Base-by-base conservation (phyloP, 352 stramenopile species). In the Pilasporangium apinafurcum region DNA sequence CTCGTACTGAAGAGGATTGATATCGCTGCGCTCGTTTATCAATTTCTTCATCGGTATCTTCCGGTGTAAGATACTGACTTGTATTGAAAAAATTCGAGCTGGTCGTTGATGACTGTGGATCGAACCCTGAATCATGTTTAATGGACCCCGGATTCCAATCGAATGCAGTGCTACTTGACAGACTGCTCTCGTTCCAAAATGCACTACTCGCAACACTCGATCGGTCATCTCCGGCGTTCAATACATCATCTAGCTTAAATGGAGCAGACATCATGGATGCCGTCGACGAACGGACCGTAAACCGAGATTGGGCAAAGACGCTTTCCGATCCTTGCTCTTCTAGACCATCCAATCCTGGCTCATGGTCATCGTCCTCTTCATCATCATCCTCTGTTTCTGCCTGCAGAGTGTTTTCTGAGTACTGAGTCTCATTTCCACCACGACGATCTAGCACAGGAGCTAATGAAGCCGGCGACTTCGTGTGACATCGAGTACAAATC, bases 401-500 rank as follows among this genome's bases (percentile, higher is more conserved):
- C 32, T 37, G 32, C 5, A 20, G 32, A 16, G 32, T 24, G 20
- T 37, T 37, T 37, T 37, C 50, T 3, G 48, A 56, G 20, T 32
- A 56, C 25, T 5, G 4, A 18, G 10, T 8, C 44, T 5, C 1
- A n/a, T 1, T 13, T 42, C n/a, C 24, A 30, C 13, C 3, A 13
- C 9, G 39, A 32, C 30, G 24, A 29, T 7, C 20, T 26, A 22
- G 42, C 43, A 21, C 6, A 41, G 31, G 14, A 22, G 21, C 9
- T 18, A 18, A 5, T 39, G 31, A 17, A 53, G 45, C 39, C 17
- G 49, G 44, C 21, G 65, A 62, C 26, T 53, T 56, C 37, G 68
- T 55, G 38, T 71, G 69, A 59, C 74, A 86, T 33, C 65, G 68
- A 20, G 64, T 59, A 37, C 74, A 86, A 14, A 86, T 70, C 5